Evolutionary conservation across 129 eudicot species (phyloP), one percentile per base, ranked within the genome.

Genomic region (Saposhnikovia divaricata): DNA sequence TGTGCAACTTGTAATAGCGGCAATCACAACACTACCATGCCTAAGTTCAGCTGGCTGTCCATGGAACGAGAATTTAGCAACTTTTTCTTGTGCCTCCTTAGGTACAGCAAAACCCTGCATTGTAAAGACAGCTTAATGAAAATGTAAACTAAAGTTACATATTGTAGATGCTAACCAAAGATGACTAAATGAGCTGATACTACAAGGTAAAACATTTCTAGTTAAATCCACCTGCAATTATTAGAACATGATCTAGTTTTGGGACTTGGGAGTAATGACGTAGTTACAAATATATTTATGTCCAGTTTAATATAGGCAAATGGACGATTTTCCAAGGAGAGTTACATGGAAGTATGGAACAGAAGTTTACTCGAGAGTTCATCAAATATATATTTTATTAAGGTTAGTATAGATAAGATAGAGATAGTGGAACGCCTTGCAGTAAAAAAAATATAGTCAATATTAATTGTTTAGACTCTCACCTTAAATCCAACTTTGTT

Each of bases 11-110:
- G 99, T 95, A 46, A 95, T 92, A 61, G 99, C 99, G 59, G 99
- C 99, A 80, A 95, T 95, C 82, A 95, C 99, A 83, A 95, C 97
- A 81, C 99, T 95, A 9, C 98, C 98, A 83, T 95, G 97, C 84
- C 80, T 87, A 53, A 95, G 93, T 81, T 95, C 96, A 38, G 98
- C 99, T 79, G 91, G 91, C 78, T 92, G 89, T 45, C 99, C 99
- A 80, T 90, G 90, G 85, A 87, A 90, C 50, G 92, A 74, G 63
- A 95, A 95, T 63, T 92, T 92, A 10, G 87, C 97, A 61, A 90
- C 94, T 81, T 95, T 95, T 14, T 88, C 97, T 82, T 95, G 99
- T 74, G 87, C 81, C 74, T 95, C 97, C 78, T 95, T 95, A 77
- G 97, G 96, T 80, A 95, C 85, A 39, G 94, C 97, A 85, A 92